Percentiles rank a stretch among this genome's conserved stretches.
phyloP scores from a whole-genome alignment of 2,329 filamentous ascomycete species.

The Cladosporium sp. region DNA sequence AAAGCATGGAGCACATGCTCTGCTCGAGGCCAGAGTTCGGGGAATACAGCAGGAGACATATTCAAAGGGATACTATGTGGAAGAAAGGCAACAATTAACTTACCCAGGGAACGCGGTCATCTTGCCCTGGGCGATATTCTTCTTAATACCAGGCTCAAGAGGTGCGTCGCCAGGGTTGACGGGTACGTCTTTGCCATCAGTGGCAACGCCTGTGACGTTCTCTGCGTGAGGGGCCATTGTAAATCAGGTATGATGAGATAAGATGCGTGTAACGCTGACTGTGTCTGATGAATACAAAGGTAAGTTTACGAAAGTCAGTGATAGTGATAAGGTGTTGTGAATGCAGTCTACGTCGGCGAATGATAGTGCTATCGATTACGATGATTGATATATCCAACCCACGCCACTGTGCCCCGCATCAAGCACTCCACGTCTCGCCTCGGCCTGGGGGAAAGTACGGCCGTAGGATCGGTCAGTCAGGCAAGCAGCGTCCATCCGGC shows the following conservation, averaged over 20 bases:
- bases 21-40: not conserved
- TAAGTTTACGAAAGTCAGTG: too few species aligned
- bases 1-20: not conserved
- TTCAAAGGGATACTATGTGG: not conserved
- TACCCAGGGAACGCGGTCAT: conserved; percentile 27
- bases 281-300: not conserved
- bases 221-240: conserved; percentile 33
- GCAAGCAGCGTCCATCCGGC: not conserved
- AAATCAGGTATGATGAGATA: not conserved
- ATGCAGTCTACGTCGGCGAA: not conserved
- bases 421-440: not conserved
- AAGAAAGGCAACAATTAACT: not conserved
- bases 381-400: not conserved
- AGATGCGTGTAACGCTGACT: not conserved
- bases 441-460: not conserved
- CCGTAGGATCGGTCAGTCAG: not conserved
- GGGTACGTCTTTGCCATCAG: conserved; percentile 25
- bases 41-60: not conserved
- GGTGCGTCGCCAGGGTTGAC: conserved; percentile 29
- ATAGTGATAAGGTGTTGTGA: too few species aligned
- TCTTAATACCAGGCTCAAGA: conserved; percentile 31
- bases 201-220: conserved; percentile 18
- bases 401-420: not conserved
- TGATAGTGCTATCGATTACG: not conserved
- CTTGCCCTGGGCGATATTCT: conserved; percentile 28